phyloP scores from a whole-genome alignment of 2,329 filamentous ascomycete genomes.

The Trichoderma sp. region DNA sequence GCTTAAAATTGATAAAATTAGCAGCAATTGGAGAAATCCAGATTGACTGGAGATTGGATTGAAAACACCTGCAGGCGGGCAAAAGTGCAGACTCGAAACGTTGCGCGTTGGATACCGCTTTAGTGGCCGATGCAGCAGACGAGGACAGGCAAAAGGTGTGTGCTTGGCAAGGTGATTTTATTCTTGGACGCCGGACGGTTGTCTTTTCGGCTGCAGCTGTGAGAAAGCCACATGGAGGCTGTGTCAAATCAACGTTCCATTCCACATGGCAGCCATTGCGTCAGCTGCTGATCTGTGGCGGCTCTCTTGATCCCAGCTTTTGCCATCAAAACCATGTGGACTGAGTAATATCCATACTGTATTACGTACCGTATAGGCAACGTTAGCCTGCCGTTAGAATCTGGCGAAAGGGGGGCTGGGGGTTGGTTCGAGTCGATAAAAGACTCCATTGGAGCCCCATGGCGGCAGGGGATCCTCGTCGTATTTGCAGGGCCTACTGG shows the following conservation, averaged over 20 bases:
- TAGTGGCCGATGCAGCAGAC: no score
- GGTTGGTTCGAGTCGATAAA: background rate
- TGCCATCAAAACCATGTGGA: background rate
- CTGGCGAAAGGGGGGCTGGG: background rate
- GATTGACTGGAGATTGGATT: background rate
- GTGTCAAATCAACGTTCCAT: background rate
- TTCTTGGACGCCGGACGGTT: background rate
- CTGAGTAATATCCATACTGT: no score
- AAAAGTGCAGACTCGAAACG: background rate
- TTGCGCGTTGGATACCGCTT: background rate
- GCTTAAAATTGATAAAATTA: slow-evolving; percentile 14
- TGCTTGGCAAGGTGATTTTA: background rate
- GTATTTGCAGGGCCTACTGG: background rate
- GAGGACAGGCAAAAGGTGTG: background rate
- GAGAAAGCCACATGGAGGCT: slow-evolving; percentile 6
- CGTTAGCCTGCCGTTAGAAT: background rate
- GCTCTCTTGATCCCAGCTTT: background rate
- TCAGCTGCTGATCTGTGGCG: slow-evolving; percentile 17
- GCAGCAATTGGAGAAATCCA: slow-evolving; percentile 1
- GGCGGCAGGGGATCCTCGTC: background rate
- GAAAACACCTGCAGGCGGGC: background rate
- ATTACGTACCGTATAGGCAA: no score
- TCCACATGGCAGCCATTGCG: slow-evolving; percentile 2
- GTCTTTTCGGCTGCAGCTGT: background rate
- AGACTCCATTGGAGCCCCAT: background rate